Evolutionary conservation across 371 early-diverging fungal species (phyloP).

Genomic region (Mortierella polycephala): DNA sequence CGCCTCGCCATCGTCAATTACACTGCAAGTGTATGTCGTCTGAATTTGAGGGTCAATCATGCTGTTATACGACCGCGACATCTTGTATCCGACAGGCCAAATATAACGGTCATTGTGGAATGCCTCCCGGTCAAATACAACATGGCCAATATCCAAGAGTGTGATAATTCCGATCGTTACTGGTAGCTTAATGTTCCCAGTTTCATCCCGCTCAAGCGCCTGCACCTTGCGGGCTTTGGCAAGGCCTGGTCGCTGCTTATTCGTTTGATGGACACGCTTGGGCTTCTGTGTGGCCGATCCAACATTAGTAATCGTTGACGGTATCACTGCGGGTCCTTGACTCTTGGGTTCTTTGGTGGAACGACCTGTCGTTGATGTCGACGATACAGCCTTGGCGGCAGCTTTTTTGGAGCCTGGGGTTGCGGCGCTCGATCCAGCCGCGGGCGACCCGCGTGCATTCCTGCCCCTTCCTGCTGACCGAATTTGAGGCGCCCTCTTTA

Average conservation of each 20-base stretch:
- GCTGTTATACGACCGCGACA: conserved; percentile 75
- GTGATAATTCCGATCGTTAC: conserved; percentile 87
- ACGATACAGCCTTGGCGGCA: neutral
- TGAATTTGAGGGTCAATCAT: conserved; percentile 78
- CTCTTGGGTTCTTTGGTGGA: neutral
- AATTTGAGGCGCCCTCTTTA: neutral
- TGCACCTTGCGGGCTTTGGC: conserved; percentile 59
- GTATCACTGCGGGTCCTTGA: neutral
- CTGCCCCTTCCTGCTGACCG: conserved; percentile 7
- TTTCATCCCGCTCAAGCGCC: conserved; percentile 72
- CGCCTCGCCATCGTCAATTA: conserved; percentile 84
- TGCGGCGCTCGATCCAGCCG: neutral
- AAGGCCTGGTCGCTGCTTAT: conserved; percentile 58
- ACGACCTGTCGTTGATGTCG: conserved; percentile 7
- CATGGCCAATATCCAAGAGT: conserved; percentile 76
- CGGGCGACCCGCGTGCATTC: neutral
- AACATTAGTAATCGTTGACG: conserved; percentile 42
- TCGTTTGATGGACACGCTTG: conserved; percentile 63
- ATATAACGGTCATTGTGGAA: conserved; percentile 95
- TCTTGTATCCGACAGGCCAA: conserved; percentile 88
- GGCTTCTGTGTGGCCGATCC: conserved; percentile 54
- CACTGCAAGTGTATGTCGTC: conserved; percentile 81
- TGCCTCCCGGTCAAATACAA: conserved; percentile 81
- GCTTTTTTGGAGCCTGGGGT: conserved; percentile 14
- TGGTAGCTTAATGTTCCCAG: conserved; percentile 82